Percentiles rank a stretch among this genome's conserved stretches.
Evolutionary conservation across 1,284 basidiomycete species (phyloP).

Genomic region (Hypsizygus ulmarius): DNA sequence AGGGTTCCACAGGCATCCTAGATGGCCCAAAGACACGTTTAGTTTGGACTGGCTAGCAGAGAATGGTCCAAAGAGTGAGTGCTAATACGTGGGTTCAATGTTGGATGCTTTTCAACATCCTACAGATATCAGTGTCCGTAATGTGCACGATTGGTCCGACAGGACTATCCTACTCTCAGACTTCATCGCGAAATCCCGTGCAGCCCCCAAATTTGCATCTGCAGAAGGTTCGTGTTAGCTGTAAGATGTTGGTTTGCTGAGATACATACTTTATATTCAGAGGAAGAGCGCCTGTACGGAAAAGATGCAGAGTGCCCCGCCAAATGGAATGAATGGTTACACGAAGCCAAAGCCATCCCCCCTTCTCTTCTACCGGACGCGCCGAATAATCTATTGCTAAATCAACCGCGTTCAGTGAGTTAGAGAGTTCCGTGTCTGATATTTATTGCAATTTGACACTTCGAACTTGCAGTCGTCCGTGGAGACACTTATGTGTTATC

Average conservation of each 20-base stretch:
- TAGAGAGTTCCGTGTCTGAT: background rate
- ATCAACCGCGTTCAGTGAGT: slow-evolving; percentile 47
- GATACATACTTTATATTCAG: slow-evolving; percentile 33
- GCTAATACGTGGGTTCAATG: background rate
- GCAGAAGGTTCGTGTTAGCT: slow-evolving; percentile 34
- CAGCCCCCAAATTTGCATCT: slow-evolving; percentile 30
- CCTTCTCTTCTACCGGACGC: slow-evolving; percentile 45
- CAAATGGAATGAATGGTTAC: slow-evolving; percentile 61
- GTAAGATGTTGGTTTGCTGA: slow-evolving; percentile 5
- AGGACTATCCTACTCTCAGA: slow-evolving; percentile 39
- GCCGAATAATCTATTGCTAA: slow-evolving; percentile 52
- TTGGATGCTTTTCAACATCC: background rate
- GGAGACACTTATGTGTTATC: slow-evolving; percentile 77
- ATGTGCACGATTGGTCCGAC: slow-evolving; percentile 51
- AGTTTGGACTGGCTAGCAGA: slow-evolving; percentile 48
- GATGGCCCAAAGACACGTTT: slow-evolving; percentile 56
- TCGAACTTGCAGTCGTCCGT: slow-evolving; percentile 43
- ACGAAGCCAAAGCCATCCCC: slow-evolving; percentile 45
- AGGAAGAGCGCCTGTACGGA: slow-evolving; percentile 61
- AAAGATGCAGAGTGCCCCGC: slow-evolving; percentile 70
- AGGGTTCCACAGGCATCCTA: slow-evolving; percentile 48
- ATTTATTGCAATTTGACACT: background rate
- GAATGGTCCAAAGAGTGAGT: slow-evolving; percentile 36
- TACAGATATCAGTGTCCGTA: slow-evolving; percentile 52
- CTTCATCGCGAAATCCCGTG: slow-evolving; percentile 43